A percentile compares a stretch with the other conserved stretches of the same genome.
phyloP scores from a whole-genome alignment of 1,139 yeast genomes.

The Yamadazyma diddensiae region DNA sequence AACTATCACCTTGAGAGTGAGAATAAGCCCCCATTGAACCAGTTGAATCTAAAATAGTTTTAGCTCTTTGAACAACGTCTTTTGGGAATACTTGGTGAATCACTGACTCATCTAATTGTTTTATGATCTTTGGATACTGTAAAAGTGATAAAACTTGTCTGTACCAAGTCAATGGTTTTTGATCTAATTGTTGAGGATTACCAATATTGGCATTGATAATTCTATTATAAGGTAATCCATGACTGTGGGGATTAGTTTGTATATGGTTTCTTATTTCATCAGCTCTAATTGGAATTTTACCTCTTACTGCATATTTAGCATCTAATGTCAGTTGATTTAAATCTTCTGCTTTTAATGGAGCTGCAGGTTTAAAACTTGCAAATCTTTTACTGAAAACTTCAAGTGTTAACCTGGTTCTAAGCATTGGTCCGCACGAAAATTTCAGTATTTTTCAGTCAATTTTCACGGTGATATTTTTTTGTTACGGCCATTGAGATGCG shows the following conservation, averaged over 20 bases:
- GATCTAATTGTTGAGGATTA: slow-evolving; percentile 95
- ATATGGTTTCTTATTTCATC: slow-evolving; percentile 66
- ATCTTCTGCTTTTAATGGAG: slow-evolving; percentile 32
- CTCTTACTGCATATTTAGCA: slow-evolving; percentile 95
- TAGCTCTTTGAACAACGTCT: slow-evolving; percentile 77
- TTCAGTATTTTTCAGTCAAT: background rate
- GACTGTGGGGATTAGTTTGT: slow-evolving; percentile 48
- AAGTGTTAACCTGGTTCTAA: too few species aligned
- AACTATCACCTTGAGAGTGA: slow-evolving; percentile 80
- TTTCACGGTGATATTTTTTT: background rate
- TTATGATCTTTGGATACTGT: slow-evolving; percentile 75
- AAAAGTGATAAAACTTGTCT: slow-evolving; percentile 83
- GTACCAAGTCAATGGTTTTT: slow-evolving; percentile 91
- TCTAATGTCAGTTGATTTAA: slow-evolving; percentile 71
- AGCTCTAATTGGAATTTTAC: slow-evolving; percentile 88
- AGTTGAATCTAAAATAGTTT: slow-evolving; percentile 51
- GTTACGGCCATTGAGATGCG: too few species aligned
- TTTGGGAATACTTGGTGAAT: slow-evolving; percentile 43
- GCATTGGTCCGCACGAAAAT: background rate
- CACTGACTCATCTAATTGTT: slow-evolving; percentile 22
- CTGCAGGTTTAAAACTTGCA: slow-evolving; percentile 20
- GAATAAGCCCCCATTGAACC: slow-evolving; percentile 95
- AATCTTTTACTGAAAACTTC: too few species aligned
- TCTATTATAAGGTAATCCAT: slow-evolving; percentile 68
- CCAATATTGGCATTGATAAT: slow-evolving; percentile 93